Conservation (phyloP, 257 asterid genomes). For the Primulina tabacum region DNA sequence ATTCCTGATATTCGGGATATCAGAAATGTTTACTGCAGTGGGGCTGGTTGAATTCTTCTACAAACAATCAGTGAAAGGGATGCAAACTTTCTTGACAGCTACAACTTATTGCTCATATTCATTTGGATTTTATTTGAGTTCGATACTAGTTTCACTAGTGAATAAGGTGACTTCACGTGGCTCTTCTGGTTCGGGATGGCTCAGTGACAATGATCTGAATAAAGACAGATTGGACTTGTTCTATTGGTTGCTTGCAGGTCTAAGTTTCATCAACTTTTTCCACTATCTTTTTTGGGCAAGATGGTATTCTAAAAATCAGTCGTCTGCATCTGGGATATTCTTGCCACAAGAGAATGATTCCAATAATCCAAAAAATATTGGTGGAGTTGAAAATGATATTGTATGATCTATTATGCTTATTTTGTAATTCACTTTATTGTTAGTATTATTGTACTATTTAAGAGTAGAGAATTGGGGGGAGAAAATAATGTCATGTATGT, state of each 20-base stretch:
- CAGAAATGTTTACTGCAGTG: constrained; percentile 96
- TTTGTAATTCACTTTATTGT: background rate
- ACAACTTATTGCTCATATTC: constrained; percentile 85
- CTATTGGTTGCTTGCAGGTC: constrained; percentile 63
- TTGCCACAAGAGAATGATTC: constrained; percentile 16
- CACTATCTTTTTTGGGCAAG: constrained; percentile 75
- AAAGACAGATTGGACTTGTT: constrained; percentile 74
- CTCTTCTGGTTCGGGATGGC: constrained; percentile 54
- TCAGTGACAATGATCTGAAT: constrained; percentile 57
- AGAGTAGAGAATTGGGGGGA: background rate
- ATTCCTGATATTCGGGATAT: constrained; percentile 71
- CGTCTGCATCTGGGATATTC: constrained; percentile 21
- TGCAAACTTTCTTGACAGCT: constrained; percentile 73
- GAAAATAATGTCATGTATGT: background rate
- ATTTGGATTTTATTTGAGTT: constrained; percentile 77
- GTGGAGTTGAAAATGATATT: constrained; percentile 35
- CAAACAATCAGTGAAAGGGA: constrained; percentile 65
- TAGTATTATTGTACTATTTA: background rate
- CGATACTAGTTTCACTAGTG: constrained; percentile 73
- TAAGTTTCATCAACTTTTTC: constrained; percentile 72
- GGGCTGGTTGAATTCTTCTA: constrained; percentile 87
- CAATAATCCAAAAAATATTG: constrained; percentile 29
- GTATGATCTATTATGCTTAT: constrained; percentile 1
- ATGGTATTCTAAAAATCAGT: constrained; percentile 42
- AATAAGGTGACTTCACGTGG: constrained; percentile 45